A percentile compares a stretch with the other conserved stretches of the same genome.
Evolutionary conservation across 352 stramenopile species (phyloP).

Genomic region (Globisporangium alternatum): DNA sequence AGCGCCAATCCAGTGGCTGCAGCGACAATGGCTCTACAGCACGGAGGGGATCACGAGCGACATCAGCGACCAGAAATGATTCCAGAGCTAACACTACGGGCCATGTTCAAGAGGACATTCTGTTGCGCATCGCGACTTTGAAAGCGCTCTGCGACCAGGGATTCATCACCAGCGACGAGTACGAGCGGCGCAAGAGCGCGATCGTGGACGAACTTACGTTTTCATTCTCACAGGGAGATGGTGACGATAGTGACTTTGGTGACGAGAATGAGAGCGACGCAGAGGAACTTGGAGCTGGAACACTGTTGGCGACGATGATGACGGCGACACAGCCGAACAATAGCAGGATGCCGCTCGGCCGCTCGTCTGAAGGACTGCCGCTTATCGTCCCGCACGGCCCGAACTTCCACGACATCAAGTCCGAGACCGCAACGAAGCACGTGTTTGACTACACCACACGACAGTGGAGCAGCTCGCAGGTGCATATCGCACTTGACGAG

Average conservation of each 20-base stretch:
- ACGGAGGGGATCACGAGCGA: neutral
- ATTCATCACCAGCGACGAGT: slow-evolving; percentile 78
- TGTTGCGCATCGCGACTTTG: slow-evolving; percentile 71
- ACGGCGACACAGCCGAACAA: slow-evolving; percentile 27
- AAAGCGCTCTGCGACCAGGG: slow-evolving; percentile 73
- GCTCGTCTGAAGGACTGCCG: slow-evolving; percentile 47
- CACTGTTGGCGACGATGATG: slow-evolving; percentile 21
- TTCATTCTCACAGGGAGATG: slow-evolving; percentile 14
- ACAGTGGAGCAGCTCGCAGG: slow-evolving; percentile 65
- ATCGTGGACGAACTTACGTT: slow-evolving; percentile 80
- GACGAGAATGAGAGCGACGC: neutral
- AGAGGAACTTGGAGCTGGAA: neutral
- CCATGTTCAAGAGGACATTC: slow-evolving; percentile 45
- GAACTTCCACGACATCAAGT: slow-evolving; percentile 54
- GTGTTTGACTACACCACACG: slow-evolving; percentile 77
- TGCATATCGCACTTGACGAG: slow-evolving; percentile 76
- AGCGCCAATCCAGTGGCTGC: slow-evolving; percentile 4
- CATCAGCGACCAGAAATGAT: neutral
- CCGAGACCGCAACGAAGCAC: slow-evolving; percentile 70
- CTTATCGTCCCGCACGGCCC: slow-evolving; percentile 75
- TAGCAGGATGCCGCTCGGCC: slow-evolving; percentile 21
- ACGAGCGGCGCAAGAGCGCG: slow-evolving; percentile 70
- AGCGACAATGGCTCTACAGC: neutral
- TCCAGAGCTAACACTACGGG: neutral
- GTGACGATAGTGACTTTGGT: neutral